These are phyloP conservation scores for Globisporangium rhizosaccharum DNA, from an alignment of 352 stramenopile species.

Conservation along the genomic window DNA sequence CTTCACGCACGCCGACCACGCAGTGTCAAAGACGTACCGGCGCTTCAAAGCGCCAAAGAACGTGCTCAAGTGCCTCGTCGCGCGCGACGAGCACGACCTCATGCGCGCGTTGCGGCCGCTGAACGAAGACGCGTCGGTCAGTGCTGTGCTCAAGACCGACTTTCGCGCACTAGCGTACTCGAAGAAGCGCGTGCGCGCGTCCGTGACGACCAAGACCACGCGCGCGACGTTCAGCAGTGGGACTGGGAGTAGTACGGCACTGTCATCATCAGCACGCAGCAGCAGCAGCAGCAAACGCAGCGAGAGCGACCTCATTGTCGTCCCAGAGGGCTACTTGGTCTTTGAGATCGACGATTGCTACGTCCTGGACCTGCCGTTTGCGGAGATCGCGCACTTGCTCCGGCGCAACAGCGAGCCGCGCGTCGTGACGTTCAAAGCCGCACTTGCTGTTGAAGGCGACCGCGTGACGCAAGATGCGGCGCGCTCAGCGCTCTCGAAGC, in stretches of 20 bases:
- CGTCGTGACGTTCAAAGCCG: slow-evolving; percentile 56
- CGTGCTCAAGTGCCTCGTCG: slow-evolving; percentile 43
- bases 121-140: slow-evolving; percentile 37
- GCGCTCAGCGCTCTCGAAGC: slow-evolving; percentile 32
- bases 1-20: slow-evolving; percentile 35
- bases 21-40: slow-evolving; percentile 22
- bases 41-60: slow-evolving; percentile 49
- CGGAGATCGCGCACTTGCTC: slow-evolving; percentile 56
- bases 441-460: slow-evolving; percentile 31
- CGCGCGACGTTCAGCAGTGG: no score
- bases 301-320: slow-evolving; percentile 12
- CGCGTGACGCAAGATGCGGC: slow-evolving; percentile 8
- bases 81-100: slow-evolving; percentile 39
- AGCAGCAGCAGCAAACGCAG: neutral
- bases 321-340: slow-evolving; percentile 55
- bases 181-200: slow-evolving; percentile 16
- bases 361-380: slow-evolving; percentile 48
- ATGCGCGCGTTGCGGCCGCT: slow-evolving; percentile 36
- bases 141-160: slow-evolving; percentile 45
- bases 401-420: slow-evolving; percentile 37
- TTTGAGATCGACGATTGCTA: slow-evolving; percentile 61
- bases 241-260: no score
- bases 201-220: neutral
- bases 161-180: slow-evolving; percentile 27
- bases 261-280: neutral